A percentile compares a stretch with the other conserved stretches of the same genome.
Evolutionary conservation across 768 basidiomycete species (phyloP).

Genomic region (Auricularia sp.): DNA sequence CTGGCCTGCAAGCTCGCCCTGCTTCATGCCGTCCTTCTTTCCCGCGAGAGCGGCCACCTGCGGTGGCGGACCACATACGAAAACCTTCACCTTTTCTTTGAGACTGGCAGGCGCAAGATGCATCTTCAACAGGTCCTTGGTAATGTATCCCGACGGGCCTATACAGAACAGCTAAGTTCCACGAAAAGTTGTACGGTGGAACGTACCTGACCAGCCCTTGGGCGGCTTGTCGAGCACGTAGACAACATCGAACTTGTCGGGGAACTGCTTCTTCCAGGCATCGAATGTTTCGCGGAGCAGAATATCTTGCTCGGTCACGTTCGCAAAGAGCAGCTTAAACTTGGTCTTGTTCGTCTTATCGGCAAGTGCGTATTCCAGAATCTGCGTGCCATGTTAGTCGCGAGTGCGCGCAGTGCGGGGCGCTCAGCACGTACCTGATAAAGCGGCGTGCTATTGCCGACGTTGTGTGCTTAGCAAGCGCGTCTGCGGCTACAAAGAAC

Average conservation of each 20-base stretch:
- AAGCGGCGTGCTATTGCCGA: constrained; percentile 53
- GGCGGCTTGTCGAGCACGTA: constrained; percentile 78
- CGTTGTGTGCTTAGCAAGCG: background rate
- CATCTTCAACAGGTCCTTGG: constrained; percentile 59
- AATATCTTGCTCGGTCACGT: constrained; percentile 84
- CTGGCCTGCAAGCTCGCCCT: constrained; percentile 73
- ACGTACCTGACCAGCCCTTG: constrained; percentile 46
- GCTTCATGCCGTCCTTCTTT: constrained; percentile 78
- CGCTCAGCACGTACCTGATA: constrained; percentile 37
- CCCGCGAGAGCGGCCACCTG: constrained; percentile 87
- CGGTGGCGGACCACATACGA: constrained; percentile 82
- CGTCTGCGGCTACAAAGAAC: background rate
- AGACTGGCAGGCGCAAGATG: constrained; percentile 54
- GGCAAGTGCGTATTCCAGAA: constrained; percentile 62
- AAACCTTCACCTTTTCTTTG: constrained; percentile 75
- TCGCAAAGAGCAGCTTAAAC: constrained; percentile 86
- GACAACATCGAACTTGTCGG: constrained; percentile 65
- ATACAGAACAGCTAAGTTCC: constrained; percentile 4
- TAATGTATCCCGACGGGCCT: constrained; percentile 69
- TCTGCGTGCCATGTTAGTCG: constrained; percentile 9
- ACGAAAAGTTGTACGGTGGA: background rate
- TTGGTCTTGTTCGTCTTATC: constrained; percentile 83
- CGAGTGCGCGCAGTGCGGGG: background rate
- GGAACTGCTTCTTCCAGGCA: constrained; percentile 53
- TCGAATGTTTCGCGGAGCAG: constrained; percentile 75